Evolutionary conservation across 1,284 basidiomycete species (phyloP).

Genomic region (Cryptococcus sp.): DNA sequence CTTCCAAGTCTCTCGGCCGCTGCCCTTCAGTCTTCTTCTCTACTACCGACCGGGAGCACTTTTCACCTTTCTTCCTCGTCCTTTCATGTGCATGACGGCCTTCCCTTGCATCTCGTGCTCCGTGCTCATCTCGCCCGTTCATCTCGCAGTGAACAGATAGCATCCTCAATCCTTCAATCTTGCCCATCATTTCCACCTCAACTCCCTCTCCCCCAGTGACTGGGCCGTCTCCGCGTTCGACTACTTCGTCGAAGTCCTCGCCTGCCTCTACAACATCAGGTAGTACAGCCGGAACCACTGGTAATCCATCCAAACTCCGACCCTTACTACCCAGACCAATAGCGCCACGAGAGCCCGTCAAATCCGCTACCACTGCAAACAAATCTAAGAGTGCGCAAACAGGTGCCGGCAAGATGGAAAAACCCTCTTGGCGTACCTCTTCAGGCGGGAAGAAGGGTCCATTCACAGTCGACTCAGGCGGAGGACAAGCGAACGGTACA

Average conservation of each 20-base stretch:
- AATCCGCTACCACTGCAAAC: conserved; percentile 8
- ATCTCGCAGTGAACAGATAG: too few relatives aligned
- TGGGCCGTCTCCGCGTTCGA: conserved; percentile 46
- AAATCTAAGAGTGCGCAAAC: conserved; percentile 6
- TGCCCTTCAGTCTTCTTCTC: too few relatives aligned
- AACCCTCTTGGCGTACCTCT: conserved; percentile 37
- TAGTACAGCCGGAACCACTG: conserved; percentile 21
- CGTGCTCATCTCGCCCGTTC: too few relatives aligned
- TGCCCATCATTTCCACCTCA: conserved; percentile 40
- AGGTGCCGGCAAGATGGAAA: conserved; percentile 41
- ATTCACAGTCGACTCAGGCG: conserved; percentile 50
- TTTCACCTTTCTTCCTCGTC: too few relatives aligned
- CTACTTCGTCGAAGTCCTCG: conserved; percentile 44
- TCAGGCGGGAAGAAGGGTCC: conserved; percentile 46
- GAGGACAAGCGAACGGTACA: conserved; percentile 18
- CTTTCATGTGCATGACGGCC: too few relatives aligned
- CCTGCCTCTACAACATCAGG: conserved; percentile 31
- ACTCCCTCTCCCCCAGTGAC: conserved; percentile 44
- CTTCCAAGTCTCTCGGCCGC: too few relatives aligned
- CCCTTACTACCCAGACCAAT: conserved; percentile 46
- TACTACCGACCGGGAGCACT: too few relatives aligned
- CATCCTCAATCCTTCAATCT: too few relatives aligned
- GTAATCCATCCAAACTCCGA: conserved; percentile 31
- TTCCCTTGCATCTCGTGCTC: too few relatives aligned
- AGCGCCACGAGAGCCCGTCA: conserved; percentile 26